phyloP scores from a whole-genome alignment of 148 eudicot genomes.

The Heliosperma pusillum region DNA sequence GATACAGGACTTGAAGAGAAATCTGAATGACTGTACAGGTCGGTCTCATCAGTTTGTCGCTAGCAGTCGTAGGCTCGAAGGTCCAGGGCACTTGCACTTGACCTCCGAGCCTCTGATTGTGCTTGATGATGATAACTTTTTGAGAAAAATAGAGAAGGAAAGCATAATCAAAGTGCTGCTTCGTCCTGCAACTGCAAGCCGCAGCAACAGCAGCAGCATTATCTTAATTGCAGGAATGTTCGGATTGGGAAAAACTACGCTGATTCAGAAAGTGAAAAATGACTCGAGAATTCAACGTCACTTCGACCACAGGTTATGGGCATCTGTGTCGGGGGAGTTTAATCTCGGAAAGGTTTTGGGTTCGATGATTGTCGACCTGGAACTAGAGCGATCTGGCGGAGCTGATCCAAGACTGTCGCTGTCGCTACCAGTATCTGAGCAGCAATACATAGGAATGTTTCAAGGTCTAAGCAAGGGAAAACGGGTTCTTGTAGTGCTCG shows the following conservation, averaged over 20 bases:
- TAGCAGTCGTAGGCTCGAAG: background rate
- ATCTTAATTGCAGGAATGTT: conserved; percentile 23
- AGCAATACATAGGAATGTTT: background rate
- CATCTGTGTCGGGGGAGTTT: conserved; percentile 11
- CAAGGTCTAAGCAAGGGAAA: background rate
- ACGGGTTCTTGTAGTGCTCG: conserved; percentile 20
- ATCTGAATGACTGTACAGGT: background rate
- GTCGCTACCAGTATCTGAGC: background rate
- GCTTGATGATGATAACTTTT: conserved; percentile 13
- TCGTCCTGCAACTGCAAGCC: background rate
- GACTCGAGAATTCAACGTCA: conserved; percentile 12
- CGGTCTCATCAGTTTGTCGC: conserved; percentile 3
- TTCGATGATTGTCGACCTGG: background rate
- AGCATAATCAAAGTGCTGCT: background rate
- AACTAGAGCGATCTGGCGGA: background rate
- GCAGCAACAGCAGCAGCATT: background rate
- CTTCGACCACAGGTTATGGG: conserved; percentile 10
- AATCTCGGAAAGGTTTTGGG: background rate
- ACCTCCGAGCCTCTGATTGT: conserved; percentile 1
- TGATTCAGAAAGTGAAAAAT: background rate
- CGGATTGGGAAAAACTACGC: conserved; percentile 22
- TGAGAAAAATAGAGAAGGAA: conserved; percentile 15
- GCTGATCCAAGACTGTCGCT: background rate
- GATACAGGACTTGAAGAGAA: conserved; percentile 8
- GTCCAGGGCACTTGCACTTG: background rate